Percentiles rank a stretch among this genome's conserved stretches.
These are phyloP conservation scores for Phytophthora rubi DNA, from an alignment of 352 stramenopile genomes.

Conservation along the genomic window DNA sequence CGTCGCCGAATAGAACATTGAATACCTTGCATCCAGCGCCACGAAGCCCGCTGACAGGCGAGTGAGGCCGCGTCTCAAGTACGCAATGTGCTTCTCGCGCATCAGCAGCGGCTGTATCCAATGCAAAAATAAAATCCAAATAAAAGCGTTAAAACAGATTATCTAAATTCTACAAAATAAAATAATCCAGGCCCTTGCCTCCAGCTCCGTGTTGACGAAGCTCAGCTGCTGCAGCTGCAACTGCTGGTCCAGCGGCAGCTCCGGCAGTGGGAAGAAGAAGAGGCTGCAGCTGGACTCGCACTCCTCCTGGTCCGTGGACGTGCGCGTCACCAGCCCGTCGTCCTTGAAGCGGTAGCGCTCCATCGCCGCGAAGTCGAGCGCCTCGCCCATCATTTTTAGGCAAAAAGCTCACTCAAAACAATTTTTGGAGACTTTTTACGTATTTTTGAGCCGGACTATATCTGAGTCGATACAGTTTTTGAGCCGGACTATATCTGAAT, in stretches of 20 bases:
- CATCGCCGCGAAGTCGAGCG: constrained; percentile 35
- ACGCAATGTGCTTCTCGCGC: constrained; percentile 83
- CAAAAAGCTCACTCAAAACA: neutral
- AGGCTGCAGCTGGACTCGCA: constrained; percentile 91
- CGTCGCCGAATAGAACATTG: neutral
- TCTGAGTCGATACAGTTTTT: neutral
- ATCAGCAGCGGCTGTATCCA: constrained; percentile 65
- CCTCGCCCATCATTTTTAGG: neutral
- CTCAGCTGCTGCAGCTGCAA: constrained; percentile 85
- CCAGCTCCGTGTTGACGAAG: constrained; percentile 74
- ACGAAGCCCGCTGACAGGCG: constrained; percentile 86
- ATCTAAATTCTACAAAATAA: neutral
- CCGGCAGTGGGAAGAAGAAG: constrained; percentile 92
- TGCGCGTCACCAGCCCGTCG: constrained; percentile 60
- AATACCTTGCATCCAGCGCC: constrained; percentile 90
- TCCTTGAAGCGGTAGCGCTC: constrained; percentile 61
- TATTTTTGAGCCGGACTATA: neutral
- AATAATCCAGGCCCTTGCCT: constrained; percentile 29
- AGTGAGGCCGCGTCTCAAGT: constrained; percentile 75
- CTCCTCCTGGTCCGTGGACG: constrained; percentile 78
- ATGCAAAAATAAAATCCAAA: neutral
- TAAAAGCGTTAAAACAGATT: constrained; percentile 11
- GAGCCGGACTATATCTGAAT: neutral
- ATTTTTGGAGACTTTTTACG: neutral
- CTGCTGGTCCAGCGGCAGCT: constrained; percentile 77